Base-by-base conservation (phyloP, 495 filamentous ascomycete genomes). In the Lophiostoma macrostomum region DNA sequence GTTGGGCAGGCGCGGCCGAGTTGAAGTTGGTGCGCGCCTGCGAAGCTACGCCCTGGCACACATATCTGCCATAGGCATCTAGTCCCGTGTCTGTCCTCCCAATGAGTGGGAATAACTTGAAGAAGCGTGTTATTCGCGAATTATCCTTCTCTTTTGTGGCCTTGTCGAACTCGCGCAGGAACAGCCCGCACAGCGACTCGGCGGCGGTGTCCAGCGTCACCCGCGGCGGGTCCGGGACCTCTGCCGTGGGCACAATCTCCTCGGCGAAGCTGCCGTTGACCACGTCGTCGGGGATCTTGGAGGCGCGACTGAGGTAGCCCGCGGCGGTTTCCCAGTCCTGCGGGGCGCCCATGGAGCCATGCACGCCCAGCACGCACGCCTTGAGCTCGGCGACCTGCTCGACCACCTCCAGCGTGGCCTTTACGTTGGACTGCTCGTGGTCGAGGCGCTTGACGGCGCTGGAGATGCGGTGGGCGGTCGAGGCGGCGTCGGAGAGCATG, bases 281-380 rank as follows among this genome's bases (percentile, higher is more conserved):
- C 53, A 96, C 90, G 0, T 84, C 76, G 14, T 79, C 71, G 0
- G 93, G 90, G 32, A 98, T 84, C 57, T 85, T 80, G 34, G 80
- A 78, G 4, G 94, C 89, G 10, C 93, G 83, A 42, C 84, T 80
- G 34, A 97, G 76, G 67, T 96, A 97, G 28, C 79, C 85, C 31
- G 93, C 93, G 3, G 93, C 93, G 0, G 85, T 91, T 72, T 98
- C 93, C 94, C 94, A 98, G 70, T 97, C 94, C 69, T 98, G 93
- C 31, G 94, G 86, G 1, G 90, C 93, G 11, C 93, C 94, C 93
- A 98, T 97, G 32, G 87, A 91, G 14, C 89, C 91, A 12, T 88
- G 82, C 22, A 97, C 90, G n/a, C 93, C 94, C 16, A 96, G 80
- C 32, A 97, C 88, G 64, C 93, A 98, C 5, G 91, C 82, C 69